Conservation (phyloP, 257 asterid species). For the Plantago elongata region DNA sequence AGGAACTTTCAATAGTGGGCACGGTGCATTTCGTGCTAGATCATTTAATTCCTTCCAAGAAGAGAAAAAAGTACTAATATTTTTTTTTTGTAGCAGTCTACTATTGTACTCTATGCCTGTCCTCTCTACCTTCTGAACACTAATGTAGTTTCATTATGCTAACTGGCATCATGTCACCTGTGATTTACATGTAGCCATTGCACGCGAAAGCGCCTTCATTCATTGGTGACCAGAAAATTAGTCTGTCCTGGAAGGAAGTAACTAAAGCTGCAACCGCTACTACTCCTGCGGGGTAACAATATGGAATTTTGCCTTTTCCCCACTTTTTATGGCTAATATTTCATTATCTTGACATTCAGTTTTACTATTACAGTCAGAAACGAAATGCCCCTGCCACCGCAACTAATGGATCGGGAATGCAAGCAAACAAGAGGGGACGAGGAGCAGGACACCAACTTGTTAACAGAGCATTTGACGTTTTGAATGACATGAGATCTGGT, state of each 20-base stretch:
- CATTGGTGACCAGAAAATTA: slow-evolving; percentile 69
- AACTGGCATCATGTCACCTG: not conserved
- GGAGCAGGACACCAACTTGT: slow-evolving; percentile 71
- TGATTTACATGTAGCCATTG: slow-evolving; percentile 51
- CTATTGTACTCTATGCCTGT: not conserved
- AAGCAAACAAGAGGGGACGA: slow-evolving; percentile 55
- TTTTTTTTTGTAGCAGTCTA: not conserved
- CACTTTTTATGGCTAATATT: not conserved
- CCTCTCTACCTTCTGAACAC: not conserved
- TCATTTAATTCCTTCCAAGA: too few relatives aligned
- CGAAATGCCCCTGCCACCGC: slow-evolving; percentile 38
- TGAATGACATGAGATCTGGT: slow-evolving; percentile 37
- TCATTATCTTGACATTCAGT: not conserved
- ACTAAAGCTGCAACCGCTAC: slow-evolving; percentile 42
- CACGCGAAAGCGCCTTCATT: slow-evolving; percentile 84
- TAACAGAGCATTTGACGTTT: slow-evolving; percentile 68
- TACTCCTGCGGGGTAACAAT: slow-evolving; percentile 46
- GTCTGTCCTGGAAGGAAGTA: slow-evolving; percentile 87
- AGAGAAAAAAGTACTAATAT: too few relatives aligned
- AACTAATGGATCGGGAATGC: slow-evolving; percentile 40
- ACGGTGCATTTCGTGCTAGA: too few relatives aligned
- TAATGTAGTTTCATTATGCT: not conserved
- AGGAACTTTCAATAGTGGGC: too few relatives aligned
- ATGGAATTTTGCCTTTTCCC: not conserved
- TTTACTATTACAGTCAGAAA: slow-evolving; percentile 50